Conservation (phyloP, 805 yeast species). For the Spathaspora sp. region DNA sequence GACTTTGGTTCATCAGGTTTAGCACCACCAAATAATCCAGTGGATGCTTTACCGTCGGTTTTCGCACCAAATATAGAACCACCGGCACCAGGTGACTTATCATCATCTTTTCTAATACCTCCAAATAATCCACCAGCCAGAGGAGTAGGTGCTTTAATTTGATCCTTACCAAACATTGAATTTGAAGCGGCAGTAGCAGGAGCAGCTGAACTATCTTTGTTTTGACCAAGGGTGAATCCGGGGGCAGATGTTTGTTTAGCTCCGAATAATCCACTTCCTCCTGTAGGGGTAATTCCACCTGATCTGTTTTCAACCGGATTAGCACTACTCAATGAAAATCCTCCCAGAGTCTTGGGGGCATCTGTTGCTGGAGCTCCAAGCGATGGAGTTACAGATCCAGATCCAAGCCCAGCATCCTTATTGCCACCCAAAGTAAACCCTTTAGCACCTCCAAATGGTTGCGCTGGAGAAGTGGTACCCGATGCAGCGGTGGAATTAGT, state of each 20-base stretch:
- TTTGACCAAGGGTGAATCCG: slow-evolving; percentile 17
- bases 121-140: slow-evolving; percentile 9
- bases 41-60: slow-evolving; percentile 6
- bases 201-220: slow-evolving; percentile 9
- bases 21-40: slow-evolving; percentile 11
- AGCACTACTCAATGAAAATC: not conserved
- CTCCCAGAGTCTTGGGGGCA: not conserved
- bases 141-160: slow-evolving; percentile 2
- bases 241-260: slow-evolving; percentile 13
- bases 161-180: slow-evolving; percentile 16
- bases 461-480: slow-evolving; percentile 1
- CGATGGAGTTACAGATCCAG: slow-evolving; percentile 10
- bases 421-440: slow-evolving; percentile 9
- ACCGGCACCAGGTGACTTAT: slow-evolving; percentile 7
- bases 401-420: not conserved
- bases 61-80: slow-evolving; percentile 12
- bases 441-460: not conserved
- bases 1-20: slow-evolving; percentile 6
- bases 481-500: not conserved
- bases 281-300: slow-evolving; percentile 9
- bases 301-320: slow-evolving; percentile 11
- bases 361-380: slow-evolving; percentile 15
- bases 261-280: slow-evolving; percentile 18
- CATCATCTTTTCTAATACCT: slow-evolving; percentile 10
- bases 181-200: slow-evolving; percentile 8